Base-by-base conservation (phyloP, 768 basidiomycete species). In the Chiua virens region DNA sequence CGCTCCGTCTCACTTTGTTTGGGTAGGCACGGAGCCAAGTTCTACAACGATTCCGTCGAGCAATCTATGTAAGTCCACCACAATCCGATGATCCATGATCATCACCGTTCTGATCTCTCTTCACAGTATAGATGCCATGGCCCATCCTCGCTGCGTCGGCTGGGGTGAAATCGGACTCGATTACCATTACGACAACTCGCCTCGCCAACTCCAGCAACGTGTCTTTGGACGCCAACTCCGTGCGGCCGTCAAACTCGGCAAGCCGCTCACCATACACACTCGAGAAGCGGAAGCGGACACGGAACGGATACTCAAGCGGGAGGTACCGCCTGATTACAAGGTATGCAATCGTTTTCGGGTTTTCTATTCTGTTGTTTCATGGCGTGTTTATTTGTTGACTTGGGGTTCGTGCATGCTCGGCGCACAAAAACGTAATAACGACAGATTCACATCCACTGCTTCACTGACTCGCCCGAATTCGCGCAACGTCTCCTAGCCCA, bases 81-180 rank as follows among this genome's bases (percentile, higher is more conserved):
- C 32, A 32, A n/a, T 28, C 14, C 18, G 3, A 5, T n/a, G n/a
- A n/a, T n/a, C n/a, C n/a, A n/a, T n/a, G n/a, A n/a, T n/a, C n/a
- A n/a, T n/a, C n/a, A n/a, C n/a, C n/a, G n/a, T n/a, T n/a, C n/a
- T n/a, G n/a, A n/a, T n/a, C 40, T 53, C 35, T 22, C 8, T n/a
- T 17, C 15, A 38, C 59, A 90, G 87, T 25, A 52, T 89, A 44
- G 82, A 84, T 61, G 89, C 89, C 3, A 88, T 91, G 81, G 40
- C 73, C 0, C 90, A 92, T 58, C 87, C 89, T 1, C 81, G 86
- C 11, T 92, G 89, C 60, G 89, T 93, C 8, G 89, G 89, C 4
- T 88, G 87, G 85, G 92, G 92, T 1, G 92, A 95, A 62, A 92
- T 92, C 49, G 90, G 92, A 0, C 77, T 91, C 13, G 91, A 93